Conservation (phyloP, 2,329 filamentous ascomycete species). For the Didymella pomorum region DNA sequence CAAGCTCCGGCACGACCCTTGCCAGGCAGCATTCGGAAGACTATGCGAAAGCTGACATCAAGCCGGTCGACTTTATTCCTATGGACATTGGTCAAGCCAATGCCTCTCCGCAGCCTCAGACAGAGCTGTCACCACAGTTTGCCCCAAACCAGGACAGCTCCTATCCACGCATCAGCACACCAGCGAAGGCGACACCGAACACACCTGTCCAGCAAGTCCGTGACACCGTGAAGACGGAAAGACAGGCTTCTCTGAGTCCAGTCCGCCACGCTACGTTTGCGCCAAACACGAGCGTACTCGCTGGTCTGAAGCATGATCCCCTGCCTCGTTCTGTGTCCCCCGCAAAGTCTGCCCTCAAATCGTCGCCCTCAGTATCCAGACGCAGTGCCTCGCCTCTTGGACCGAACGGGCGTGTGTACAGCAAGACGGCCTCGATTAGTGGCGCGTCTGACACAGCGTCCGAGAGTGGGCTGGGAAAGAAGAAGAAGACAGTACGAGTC, state of each 20-base stretch:
- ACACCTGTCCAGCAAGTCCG: slow-evolving; percentile 20
- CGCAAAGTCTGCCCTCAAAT: slow-evolving; percentile 78
- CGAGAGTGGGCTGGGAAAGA: slow-evolving; percentile 46
- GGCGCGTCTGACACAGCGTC: slow-evolving; percentile 67
- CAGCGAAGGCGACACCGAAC: slow-evolving; percentile 20
- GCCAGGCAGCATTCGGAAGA: slow-evolving; percentile 51
- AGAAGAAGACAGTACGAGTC: slow-evolving; percentile 71
- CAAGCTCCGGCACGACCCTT: slow-evolving; percentile 11
- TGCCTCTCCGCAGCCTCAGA: slow-evolving; percentile 28
- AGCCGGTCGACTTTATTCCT: slow-evolving; percentile 15
- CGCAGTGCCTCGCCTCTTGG: slow-evolving; percentile 56
- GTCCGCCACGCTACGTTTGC: slow-evolving; percentile 73
- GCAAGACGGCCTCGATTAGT: slow-evolving; percentile 55
- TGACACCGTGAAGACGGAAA: slow-evolving; percentile 34
- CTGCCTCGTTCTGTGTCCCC: slow-evolving; percentile 76
- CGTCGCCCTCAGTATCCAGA: slow-evolving; percentile 63
- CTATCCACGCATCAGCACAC: slow-evolving; percentile 34
- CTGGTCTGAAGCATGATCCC: slow-evolving; percentile 70
- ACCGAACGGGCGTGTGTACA: slow-evolving; percentile 59
- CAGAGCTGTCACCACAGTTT: slow-evolving; percentile 29
- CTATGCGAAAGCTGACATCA: slow-evolving; percentile 52
- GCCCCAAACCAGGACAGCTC: slow-evolving; percentile 38
- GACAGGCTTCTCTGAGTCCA: slow-evolving; percentile 64
- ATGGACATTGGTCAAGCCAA: slow-evolving; percentile 35
- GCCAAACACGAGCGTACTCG: slow-evolving; percentile 60